A percentile compares a stretch with the other conserved stretches of the same genome.
Conservation (phyloP, 306 rosid genomes). For the Vigna reflexopilosa region DNA sequence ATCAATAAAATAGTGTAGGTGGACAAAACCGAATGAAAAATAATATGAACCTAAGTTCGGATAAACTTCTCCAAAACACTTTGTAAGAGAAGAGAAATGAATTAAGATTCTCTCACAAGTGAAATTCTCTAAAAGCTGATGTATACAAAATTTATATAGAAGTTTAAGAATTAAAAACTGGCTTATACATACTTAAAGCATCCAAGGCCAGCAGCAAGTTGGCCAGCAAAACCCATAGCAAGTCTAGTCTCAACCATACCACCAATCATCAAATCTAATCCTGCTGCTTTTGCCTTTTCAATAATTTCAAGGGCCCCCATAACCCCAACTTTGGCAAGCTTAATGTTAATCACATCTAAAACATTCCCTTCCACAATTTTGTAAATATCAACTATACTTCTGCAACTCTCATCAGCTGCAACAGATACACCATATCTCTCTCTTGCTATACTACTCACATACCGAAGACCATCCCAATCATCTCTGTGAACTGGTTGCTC, state of each 20-base stretch:
- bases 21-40: neutral
- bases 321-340: conserved; percentile 91
- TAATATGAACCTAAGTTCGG: neutral
- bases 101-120: neutral
- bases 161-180: neutral
- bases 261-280: conserved; percentile 80
- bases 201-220: conserved; percentile 93
- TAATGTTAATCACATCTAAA: conserved; percentile 83
- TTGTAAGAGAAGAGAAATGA: too few relatives aligned
- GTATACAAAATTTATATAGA: too few relatives aligned
- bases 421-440: conserved; percentile 80
- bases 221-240: conserved; percentile 94
- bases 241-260: conserved; percentile 96
- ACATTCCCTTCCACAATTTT: conserved; percentile 73
- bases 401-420: conserved; percentile 98
- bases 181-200: conserved; percentile 65
- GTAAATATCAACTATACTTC: conserved; percentile 69
- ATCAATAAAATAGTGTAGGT: neutral
- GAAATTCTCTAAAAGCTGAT: neutral
- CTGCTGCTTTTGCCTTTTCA: conserved; percentile 66
- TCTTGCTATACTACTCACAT: conserved; percentile 66
- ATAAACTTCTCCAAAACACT: too few relatives aligned
- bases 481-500: conserved; percentile 98
- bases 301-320: conserved; percentile 83
- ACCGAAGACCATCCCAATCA: conserved; percentile 97